Evolutionary conservation across 495 filamentous ascomycete species (phyloP), one percentile per base, ranked within the genome.

Genomic region (Mytilinidion resinicola): DNA sequence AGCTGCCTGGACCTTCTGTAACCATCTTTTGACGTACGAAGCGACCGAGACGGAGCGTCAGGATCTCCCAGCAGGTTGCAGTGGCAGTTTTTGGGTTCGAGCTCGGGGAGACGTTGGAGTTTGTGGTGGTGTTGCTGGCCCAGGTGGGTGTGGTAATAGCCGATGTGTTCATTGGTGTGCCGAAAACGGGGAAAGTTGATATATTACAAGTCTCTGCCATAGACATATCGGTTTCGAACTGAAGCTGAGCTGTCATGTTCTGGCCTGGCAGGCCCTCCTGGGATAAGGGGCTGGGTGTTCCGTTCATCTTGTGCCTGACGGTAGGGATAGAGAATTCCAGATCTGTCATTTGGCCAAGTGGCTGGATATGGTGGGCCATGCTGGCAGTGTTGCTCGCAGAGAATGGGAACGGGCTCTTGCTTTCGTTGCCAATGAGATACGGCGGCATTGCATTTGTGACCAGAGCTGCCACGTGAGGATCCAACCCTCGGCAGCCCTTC

Each of bases 371-470:
- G 36, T 51, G 43, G 15, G 20, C 56, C 60, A 67, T 56, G 63
- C 48, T 64, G 1, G 57, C 30, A 4, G 41, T 57, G 52, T 67
- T 72, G 14, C 68, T 64, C 7, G 73, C 73, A 15, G 70, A 72
- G 65, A 75, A 75, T 2, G 73, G 73, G 46, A 66, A 53, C 3
- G 67, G 66, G 37, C 60, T 61, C 21, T 62, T 66, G 36, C 60
- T 55, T 48, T 75, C 73, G 14, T 67, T 65, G 35, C 65, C 70
- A 42, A 75, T 75, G 20, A 75, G 65, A 57, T 73, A 75, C 10
- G 73, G 73, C 20, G 73, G 73, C 70, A 75, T 74, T 11, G 71
- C 71, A 54, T 70, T 72, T 1, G 66, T 70, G 52, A 75, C 73
- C 44, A 67, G 67, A 0, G 67, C 63, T 1, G 71, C 71, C 17